These are phyloP conservation scores for Cercospora berteroae DNA, from an alignment of 2,329 filamentous ascomycete species.

Conservation along the genomic window DNA sequence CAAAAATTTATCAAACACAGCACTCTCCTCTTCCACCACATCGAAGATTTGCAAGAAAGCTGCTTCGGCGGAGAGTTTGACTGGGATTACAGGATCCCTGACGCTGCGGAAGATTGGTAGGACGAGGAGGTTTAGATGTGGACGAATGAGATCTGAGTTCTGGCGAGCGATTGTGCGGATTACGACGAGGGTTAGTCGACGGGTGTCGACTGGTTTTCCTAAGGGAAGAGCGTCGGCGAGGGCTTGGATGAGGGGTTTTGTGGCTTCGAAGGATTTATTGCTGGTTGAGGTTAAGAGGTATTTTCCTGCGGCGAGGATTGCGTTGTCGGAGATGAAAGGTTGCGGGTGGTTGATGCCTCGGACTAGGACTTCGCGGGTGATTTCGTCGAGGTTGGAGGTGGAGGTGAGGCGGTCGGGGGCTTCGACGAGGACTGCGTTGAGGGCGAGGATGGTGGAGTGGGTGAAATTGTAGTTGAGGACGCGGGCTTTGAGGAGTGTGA, in stretches of 20 bases:
- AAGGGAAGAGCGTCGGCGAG: slow-evolving; percentile 73
- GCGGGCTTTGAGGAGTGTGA: slow-evolving; percentile 63
- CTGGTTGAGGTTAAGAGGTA: slow-evolving; percentile 69
- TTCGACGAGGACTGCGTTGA: slow-evolving; percentile 86
- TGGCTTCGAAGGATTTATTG: slow-evolving; percentile 69
- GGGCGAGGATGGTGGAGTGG: slow-evolving; percentile 74
- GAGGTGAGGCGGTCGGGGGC: slow-evolving; percentile 68
- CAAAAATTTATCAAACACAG: slow-evolving; percentile 90
- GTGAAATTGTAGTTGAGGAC: slow-evolving; percentile 75
- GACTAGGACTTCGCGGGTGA: slow-evolving; percentile 73
- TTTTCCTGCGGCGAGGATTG: slow-evolving; percentile 85
- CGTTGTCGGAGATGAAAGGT: slow-evolving; percentile 73
- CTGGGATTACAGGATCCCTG: slow-evolving; percentile 85
- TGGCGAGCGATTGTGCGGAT: slow-evolving; percentile 79
- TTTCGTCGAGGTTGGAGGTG: slow-evolving; percentile 66
- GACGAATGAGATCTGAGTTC: slow-evolving; percentile 75
- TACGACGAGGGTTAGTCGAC: slow-evolving; percentile 81
- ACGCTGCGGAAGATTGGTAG: slow-evolving; percentile 85
- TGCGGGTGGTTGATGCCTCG: slow-evolving; percentile 73
- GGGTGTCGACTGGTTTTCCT: slow-evolving; percentile 75
- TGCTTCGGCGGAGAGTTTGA: slow-evolving; percentile 92
- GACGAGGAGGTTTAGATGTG: slow-evolving; percentile 76
- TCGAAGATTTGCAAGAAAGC: slow-evolving; percentile 89
- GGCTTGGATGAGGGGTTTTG: slow-evolving; percentile 75
- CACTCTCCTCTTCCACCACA: slow-evolving; percentile 81